phyloP scores from a whole-genome alignment of 805 yeast species.

The Lipomyces japonicus region DNA sequence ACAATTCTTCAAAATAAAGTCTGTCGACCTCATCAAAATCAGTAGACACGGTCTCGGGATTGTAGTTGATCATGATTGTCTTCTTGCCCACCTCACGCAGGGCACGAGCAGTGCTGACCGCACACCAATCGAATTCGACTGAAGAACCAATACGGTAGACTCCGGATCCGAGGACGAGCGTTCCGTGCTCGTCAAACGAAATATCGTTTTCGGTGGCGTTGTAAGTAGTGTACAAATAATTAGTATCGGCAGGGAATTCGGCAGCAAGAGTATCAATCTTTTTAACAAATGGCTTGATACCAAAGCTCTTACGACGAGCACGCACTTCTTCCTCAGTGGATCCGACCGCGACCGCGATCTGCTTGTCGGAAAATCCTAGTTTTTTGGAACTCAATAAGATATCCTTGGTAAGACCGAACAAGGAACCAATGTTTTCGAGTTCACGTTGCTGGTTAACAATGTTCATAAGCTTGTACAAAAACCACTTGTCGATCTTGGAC shows the following conservation, averaged over 20 bases:
- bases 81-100: constrained; percentile 80
- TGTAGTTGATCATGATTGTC: constrained; percentile 94
- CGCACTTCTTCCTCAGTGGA: constrained; percentile 78
- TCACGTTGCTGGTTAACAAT: constrained; percentile 85
- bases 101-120: constrained; percentile 93
- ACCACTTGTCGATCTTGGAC: constrained; percentile 94
- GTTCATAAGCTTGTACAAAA: constrained; percentile 86
- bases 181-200: constrained; percentile 81
- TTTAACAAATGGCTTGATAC: constrained; percentile 88
- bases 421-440: constrained; percentile 59
- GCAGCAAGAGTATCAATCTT: constrained; percentile 97
- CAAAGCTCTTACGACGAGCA: constrained; percentile 70
- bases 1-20: constrained; percentile 90
- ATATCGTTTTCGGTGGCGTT: constrained; percentile 86
- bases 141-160: constrained; percentile 98
- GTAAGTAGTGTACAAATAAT: constrained; percentile 92
- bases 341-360: constrained; percentile 74
- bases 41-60: constrained; percentile 97
- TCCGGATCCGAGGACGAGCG: constrained; percentile 96
- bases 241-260: constrained; percentile 96
- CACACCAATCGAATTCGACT: constrained; percentile 99
- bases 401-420: constrained; percentile 62
- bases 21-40: constrained; percentile 98
- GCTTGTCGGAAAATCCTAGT: constrained; percentile 92
- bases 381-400: constrained; percentile 77